Evolutionary conservation across 352 stramenopile species (phyloP).

Genomic region (Pythium phragmiticola): DNA sequence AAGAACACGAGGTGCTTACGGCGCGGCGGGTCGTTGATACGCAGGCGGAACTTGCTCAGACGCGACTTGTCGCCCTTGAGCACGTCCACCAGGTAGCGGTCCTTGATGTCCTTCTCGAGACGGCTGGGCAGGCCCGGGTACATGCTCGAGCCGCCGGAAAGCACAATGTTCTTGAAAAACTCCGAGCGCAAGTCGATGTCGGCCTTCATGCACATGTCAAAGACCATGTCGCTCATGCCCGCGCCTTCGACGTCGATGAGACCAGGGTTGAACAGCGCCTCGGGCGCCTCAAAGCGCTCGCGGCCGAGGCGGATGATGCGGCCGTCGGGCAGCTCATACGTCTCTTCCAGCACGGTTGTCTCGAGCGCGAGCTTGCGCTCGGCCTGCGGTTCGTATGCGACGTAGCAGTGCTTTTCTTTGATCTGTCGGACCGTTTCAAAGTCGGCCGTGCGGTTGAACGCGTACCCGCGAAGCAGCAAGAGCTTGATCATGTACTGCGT

Average conservation of each 20-base stretch:
- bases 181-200: conserved; percentile 92
- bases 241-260: conserved; percentile 96
- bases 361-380: conserved; percentile 89
- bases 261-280: conserved; percentile 96
- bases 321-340: conserved; percentile 96
- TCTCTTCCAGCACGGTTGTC: conserved; percentile 91
- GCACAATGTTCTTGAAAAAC: conserved; percentile 98
- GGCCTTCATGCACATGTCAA: conserved; percentile 98
- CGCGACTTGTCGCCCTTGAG: conserved; percentile 86
- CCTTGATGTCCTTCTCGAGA: conserved; percentile 92
- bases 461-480: conserved; percentile 88
- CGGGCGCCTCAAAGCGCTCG: conserved; percentile 95
- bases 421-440: conserved; percentile 93
- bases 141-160: conserved; percentile 93
- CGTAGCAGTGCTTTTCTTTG: conserved; percentile 94
- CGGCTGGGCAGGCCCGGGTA: conserved; percentile 93
- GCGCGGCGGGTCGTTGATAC: conserved; percentile 95
- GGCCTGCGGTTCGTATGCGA: conserved; percentile 85
- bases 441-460: conserved; percentile 91
- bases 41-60: conserved; percentile 92
- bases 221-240: conserved; percentile 96
- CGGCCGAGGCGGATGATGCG: conserved; percentile 93
- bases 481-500: conserved; percentile 96
- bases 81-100: conserved; percentile 82
- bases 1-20: conserved; percentile 96